Evolutionary conservation across 78 protist genomes (phyloP).

Genomic region (Dictyostelium purpureum): DNA sequence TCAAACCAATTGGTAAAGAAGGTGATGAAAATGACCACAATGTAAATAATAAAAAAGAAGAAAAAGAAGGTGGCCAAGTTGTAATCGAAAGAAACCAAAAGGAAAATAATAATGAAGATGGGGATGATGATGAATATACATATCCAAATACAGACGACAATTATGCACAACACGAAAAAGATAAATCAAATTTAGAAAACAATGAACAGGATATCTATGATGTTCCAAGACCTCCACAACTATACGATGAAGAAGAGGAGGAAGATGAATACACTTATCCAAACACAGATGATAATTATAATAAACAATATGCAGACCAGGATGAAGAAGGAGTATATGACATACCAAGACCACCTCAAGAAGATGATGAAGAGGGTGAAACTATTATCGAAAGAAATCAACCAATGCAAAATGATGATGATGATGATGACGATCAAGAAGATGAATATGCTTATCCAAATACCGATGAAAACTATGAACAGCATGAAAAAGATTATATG

Average conservation of each 20-base stretch:
- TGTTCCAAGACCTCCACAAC: neutral
- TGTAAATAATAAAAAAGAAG: neutral
- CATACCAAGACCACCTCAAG: neutral
- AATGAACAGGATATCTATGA: neutral
- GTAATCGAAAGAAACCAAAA: neutral
- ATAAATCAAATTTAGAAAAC: neutral
- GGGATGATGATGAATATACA: neutral
- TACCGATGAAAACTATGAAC: constrained; percentile 22
- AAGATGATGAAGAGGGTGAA: neutral
- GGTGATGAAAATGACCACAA: constrained; percentile 35
- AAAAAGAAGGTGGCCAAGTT: neutral
- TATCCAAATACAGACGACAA: constrained; percentile 15
- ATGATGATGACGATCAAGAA: neutral
- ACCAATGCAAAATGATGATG: neutral
- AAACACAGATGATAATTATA: neutral
- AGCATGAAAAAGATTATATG: constrained; percentile 8
- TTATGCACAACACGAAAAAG: neutral
- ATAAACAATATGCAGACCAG: neutral
- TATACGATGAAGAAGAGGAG: neutral
- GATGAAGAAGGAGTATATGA: neutral
- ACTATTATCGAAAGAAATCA: neutral
- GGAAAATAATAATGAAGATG: neutral
- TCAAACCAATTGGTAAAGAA: constrained; percentile 33
- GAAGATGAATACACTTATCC: constrained; percentile 28
- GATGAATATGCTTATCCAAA: constrained; percentile 55